Percentiles rank a stretch among this genome's conserved stretches.
Evolutionary conservation across 192 early-diverging fungal species (phyloP).

Genomic region (Anaeromyces robustus): DNA sequence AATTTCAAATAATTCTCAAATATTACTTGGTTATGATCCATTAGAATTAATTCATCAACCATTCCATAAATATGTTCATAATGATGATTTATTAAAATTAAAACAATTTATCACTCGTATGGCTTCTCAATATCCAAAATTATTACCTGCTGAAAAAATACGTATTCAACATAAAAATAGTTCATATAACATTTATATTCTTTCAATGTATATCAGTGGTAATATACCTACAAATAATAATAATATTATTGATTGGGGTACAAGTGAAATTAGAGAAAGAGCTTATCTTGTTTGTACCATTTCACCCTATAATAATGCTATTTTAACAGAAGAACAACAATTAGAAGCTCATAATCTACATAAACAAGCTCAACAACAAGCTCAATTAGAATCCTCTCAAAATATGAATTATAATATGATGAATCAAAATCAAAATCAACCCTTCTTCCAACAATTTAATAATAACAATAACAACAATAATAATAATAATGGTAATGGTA

Average conservation of each 20-base stretch:
- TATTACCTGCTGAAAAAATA: background rate
- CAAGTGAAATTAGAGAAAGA: background rate
- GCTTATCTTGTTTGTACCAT: background rate
- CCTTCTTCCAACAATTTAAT: background rate
- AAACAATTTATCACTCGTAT: background rate
- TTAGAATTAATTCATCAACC: background rate
- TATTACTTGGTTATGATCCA: background rate
- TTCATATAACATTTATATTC: background rate
- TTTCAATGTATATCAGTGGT: background rate
- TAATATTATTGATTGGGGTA: background rate
- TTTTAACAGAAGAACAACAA: background rate
- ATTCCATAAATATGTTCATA: background rate
- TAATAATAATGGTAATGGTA: background rate
- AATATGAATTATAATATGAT: background rate
- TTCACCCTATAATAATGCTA: background rate
- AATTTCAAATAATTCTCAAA: background rate
- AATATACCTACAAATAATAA: background rate
- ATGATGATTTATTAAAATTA: background rate
- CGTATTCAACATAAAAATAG: background rate
- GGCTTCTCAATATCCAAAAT: background rate
- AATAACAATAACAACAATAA: too few species aligned
- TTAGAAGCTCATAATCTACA: background rate
- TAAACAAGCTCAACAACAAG: background rate
- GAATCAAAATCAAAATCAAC: background rate
- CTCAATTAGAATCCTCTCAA: background rate